A percentile compares a stretch with the other conserved stretches of the same genome.
Conservation (phyloP, 805 yeast species). For the Pichia occidentalis region DNA sequence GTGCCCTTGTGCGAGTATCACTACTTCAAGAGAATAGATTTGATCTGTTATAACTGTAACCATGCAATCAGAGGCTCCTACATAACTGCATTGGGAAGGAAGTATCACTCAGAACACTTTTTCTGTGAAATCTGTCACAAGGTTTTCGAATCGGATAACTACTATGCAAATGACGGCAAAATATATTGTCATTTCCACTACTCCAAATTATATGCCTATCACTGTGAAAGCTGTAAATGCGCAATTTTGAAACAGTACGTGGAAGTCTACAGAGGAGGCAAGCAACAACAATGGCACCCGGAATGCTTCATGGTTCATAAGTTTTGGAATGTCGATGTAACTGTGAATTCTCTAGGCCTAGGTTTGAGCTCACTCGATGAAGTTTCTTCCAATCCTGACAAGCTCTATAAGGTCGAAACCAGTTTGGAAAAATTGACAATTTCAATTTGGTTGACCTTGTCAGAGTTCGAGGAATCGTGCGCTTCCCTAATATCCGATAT, state of each 20-base stretch:
- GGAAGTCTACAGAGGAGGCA: slow-evolving; percentile 84
- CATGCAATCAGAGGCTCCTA: slow-evolving; percentile 86
- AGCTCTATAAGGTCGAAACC: slow-evolving; percentile 52
- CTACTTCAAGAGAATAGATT: slow-evolving; percentile 76
- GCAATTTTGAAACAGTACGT: slow-evolving; percentile 93
- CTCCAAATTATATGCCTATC: slow-evolving; percentile 75
- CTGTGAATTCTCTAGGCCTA: slow-evolving; percentile 52
- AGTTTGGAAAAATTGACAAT: slow-evolving; percentile 51
- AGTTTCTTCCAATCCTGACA: slow-evolving; percentile 39
- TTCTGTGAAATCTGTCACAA: slow-evolving; percentile 81
- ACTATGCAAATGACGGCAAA: slow-evolving; percentile 76
- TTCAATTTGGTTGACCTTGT: slow-evolving; percentile 78
- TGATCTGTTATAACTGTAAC: slow-evolving; percentile 83
- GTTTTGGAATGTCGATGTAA: slow-evolving; percentile 86
- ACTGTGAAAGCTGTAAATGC: slow-evolving; percentile 89
- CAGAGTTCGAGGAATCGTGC: slow-evolving; percentile 83
- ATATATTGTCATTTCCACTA: slow-evolving; percentile 92
- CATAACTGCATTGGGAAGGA: slow-evolving; percentile 85
- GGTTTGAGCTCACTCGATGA: slow-evolving; percentile 21
- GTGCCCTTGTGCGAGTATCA: slow-evolving; percentile 85
- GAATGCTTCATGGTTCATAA: slow-evolving; percentile 97
- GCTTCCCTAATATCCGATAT: slow-evolving; percentile 88
- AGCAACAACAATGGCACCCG: slow-evolving; percentile 97
- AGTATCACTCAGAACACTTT: slow-evolving; percentile 93
- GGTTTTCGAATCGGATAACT: slow-evolving; percentile 88